Base-by-base conservation (phyloP, 805 yeast species). In the Cyberlindnera misumaiensis region DNA sequence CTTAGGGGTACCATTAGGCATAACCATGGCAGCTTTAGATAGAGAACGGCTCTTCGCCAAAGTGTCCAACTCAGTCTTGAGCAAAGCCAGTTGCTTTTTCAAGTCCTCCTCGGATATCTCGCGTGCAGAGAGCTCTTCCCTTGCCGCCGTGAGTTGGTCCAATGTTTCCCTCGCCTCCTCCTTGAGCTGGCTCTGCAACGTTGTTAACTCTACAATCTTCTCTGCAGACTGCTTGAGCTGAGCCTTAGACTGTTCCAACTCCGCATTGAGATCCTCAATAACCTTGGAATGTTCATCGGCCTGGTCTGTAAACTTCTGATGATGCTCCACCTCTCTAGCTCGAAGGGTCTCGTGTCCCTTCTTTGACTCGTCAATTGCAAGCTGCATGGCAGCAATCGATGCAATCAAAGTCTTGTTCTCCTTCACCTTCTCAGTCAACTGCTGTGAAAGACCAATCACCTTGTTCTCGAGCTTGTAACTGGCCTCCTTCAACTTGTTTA, bases 401-500 rank as follows among this genome's bases (percentile, higher is more conserved):
- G 64, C 62, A 42, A 75, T 70, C 55, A 90, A 69, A 44, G 72
- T 73, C 65, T 81, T 82, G 62, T 89, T 89, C 50, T 87, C 96
- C 48, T 77, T 84, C 18, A 83, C 80, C 59, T 86, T 84, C 28
- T 78, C 64, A 1, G 95, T 77, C 44, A 90, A 69, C 11, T 82
- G 74, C 55, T 90, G 94, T 4, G 97, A 90, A 50, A 93, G 75
- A 62, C 89, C 95, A 48, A 93, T 88, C n/a, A 94, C 97, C 70
- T 94, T 93, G 63, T 93, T 93, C 62, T 93, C 99, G 53, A 94
- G 73, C 59, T 83, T 78, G 64, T 87, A 93, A 53, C 95, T 88
- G 29, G 86, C 95, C 59, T 90, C 96, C 62, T 86, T 78, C 67
- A 86, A 73, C 56, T 83, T 94, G 58, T 82, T 81, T 32, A 87